Conservation (phyloP, 495 filamentous ascomycete species). For the Talaromyces borbonicus region DNA sequence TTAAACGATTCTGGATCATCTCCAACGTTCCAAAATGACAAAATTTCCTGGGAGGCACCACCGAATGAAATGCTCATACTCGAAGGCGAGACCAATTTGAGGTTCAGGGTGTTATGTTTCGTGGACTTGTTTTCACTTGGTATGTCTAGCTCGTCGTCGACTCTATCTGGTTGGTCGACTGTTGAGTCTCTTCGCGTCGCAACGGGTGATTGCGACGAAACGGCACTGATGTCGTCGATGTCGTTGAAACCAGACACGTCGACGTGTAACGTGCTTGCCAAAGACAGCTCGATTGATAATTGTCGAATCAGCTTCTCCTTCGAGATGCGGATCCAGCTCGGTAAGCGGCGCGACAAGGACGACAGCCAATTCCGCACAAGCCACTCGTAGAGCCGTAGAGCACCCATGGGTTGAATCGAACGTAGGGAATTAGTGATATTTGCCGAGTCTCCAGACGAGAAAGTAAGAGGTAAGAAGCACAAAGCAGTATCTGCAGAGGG, state of each 20-base stretch:
- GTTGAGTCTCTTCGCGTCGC: neutral
- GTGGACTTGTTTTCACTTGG: neutral
- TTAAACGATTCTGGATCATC: slow-evolving; percentile 27
- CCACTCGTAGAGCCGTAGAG: slow-evolving; percentile 27
- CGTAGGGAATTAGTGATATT: neutral
- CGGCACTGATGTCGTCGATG: neutral
- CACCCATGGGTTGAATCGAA: slow-evolving; percentile 7
- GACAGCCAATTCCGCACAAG: slow-evolving; percentile 33
- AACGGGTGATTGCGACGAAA: neutral
- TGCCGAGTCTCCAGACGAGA: neutral
- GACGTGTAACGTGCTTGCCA: slow-evolving; percentile 20
- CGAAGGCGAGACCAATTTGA: neutral
- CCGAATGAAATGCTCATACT: neutral
- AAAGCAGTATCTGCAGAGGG: neutral
- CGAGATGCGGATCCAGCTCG: slow-evolving; percentile 26
- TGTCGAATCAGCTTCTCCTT: slow-evolving; percentile 34
- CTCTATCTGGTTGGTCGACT: neutral
- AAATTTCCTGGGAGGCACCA: slow-evolving; percentile 14
- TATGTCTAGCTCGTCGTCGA: neutral
- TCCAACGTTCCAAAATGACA: slow-evolving; percentile 35
- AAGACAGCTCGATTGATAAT: slow-evolving; percentile 28
- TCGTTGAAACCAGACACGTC: neutral
- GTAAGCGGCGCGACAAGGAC: slow-evolving; percentile 22
- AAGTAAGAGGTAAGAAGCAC: neutral
- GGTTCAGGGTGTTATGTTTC: slow-evolving; percentile 2